Evolutionary conservation across 1,284 basidiomycete species (phyloP), one percentile per base, ranked within the genome.

Genomic region (Boletus sp.): DNA sequence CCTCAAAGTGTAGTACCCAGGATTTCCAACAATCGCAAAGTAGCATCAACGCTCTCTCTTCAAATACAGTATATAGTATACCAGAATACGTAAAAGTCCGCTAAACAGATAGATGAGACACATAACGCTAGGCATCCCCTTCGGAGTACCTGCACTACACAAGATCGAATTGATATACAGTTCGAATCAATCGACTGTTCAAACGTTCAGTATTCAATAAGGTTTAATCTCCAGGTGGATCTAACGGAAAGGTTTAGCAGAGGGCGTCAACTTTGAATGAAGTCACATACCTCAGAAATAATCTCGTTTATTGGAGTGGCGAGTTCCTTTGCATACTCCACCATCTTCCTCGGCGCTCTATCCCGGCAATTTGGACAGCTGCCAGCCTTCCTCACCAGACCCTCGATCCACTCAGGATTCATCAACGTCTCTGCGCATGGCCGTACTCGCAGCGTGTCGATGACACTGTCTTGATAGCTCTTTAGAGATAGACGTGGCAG

Each of bases 391-490:
- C 50, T 65, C 8, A 61, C 48, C 61, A 68, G 53, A 29, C 49
- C 22, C 23, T 65, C 63, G 5, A 68, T 56, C 63, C 63, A 65
- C 38, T 68, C 63, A n/a, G 48, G 2, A 17, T 61, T 67, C 49
- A 53, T 47, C 37, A 65, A 44, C 12, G 63, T 65, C 25, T 66
- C 65, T 13, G 54, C 57, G 33, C 63, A 67, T 7, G 63, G 63
- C 14, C 63, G 63, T 22, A 63, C 48, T 27, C 61, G 61, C 39
- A 65, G 46, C 8, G 42, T 54, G 8, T 68, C 65, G 17, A 65
- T 65, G 12, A 68, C 66, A 26, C 62, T 61, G 46, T 67, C 66
- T 41, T 65, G 63, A 46, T 65, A 65, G 26, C 35, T 57, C 50
- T 65, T 68, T 7, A 65, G 34, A 8, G 63, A 54, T 25, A 65